Evolutionary conservation across 805 yeast species (phyloP), one percentile per base, ranked within the genome.

Genomic region (Spathaspora gorwiae): DNA sequence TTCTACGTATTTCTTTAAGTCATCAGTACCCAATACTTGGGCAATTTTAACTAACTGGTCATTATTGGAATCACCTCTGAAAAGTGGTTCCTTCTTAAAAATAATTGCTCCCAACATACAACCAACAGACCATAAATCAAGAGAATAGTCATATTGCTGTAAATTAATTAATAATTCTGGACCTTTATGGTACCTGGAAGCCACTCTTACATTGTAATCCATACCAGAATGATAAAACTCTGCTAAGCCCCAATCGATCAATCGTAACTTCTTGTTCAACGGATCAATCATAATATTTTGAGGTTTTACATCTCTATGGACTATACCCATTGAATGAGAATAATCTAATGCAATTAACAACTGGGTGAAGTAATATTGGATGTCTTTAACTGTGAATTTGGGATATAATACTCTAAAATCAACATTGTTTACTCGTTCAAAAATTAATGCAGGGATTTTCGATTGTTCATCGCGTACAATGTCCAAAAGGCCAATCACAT

Each of bases 211-310:
- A 59, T 90, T 90, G 59, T 87, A 90, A 56, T 88, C 96, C 61
- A 81, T 85, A 11, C 89, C 89, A 24, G 88, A 81, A 61, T 90
- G 97, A 60, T 90, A 90, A 61, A 88, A 90, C 63, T 90, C 97
- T 7, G 97, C 97, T 43, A 90, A 69, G 7, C 97, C 97, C 97
- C 97, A 90, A 65, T 90, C 97, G 44, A 90, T 90, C 52, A 90
- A 76, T 51, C 96, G 78, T 54, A 90, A 68, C 57, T 78, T 80
- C 63, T 70, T 81, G 50, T 74, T 76, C 48, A 75, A 69, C 45
- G 87, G 96, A 64, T 90, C 97, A 54, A 90, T 90, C 96, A 90
- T 90, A 51, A 90, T 87, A 64, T 90, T 90, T 58, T 90, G 96
- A 9, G 97, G 97, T 65, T 90, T 90, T 45, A 90, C 96, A 65